A percentile compares a stretch with the other conserved stretches of the same genome.
These are phyloP conservation scores for Penicillium sp. DNA, from an alignment of 2,329 filamentous ascomycete species.

Conservation along the genomic window DNA sequence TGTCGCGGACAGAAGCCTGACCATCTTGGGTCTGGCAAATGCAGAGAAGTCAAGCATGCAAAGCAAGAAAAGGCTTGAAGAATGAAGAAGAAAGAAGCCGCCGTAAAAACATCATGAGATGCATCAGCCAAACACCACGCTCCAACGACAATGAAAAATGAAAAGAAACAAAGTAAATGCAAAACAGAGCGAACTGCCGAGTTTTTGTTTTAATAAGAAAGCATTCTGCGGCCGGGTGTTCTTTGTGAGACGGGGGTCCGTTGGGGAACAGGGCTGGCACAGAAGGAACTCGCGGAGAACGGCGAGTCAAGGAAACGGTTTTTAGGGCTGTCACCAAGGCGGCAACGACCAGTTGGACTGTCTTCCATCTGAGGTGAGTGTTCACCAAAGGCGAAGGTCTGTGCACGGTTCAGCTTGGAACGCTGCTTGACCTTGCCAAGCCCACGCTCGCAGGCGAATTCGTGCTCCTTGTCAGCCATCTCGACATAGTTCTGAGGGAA, in stretches of 20 bases:
- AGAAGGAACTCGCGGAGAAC: constrained; percentile 37
- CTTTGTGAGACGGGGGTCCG: constrained; percentile 29
- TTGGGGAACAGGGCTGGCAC: constrained; percentile 34
- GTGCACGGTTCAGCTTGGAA: constrained; percentile 80
- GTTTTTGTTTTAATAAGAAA: constrained; percentile 37
- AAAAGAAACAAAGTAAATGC: background rate
- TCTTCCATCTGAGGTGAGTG: constrained; percentile 62
- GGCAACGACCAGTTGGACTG: constrained; percentile 58
- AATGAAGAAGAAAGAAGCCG: constrained; percentile 12
- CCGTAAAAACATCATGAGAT: constrained; percentile 16
- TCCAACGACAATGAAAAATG: constrained; percentile 22
- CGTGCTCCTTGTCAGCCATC: constrained; percentile 91
- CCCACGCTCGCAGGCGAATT: constrained; percentile 89
- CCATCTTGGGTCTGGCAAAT: background rate
- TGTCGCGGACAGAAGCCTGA: constrained; percentile 1
- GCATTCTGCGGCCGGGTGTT: constrained; percentile 40
- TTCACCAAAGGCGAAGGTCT: constrained; percentile 94
- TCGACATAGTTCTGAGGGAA: constrained; percentile 95
- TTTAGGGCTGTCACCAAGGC: constrained; percentile 32
- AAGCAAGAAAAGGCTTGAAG: constrained; percentile 13
- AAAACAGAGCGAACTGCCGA: background rate
- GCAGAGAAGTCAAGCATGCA: constrained; percentile 20
- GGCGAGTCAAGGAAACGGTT: constrained; percentile 37
- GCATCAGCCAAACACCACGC: constrained; percentile 24
- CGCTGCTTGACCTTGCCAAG: constrained; percentile 90